phyloP scores from a whole-genome alignment of 2,329 filamentous ascomycete genomes.

The Fusarium piperis region DNA sequence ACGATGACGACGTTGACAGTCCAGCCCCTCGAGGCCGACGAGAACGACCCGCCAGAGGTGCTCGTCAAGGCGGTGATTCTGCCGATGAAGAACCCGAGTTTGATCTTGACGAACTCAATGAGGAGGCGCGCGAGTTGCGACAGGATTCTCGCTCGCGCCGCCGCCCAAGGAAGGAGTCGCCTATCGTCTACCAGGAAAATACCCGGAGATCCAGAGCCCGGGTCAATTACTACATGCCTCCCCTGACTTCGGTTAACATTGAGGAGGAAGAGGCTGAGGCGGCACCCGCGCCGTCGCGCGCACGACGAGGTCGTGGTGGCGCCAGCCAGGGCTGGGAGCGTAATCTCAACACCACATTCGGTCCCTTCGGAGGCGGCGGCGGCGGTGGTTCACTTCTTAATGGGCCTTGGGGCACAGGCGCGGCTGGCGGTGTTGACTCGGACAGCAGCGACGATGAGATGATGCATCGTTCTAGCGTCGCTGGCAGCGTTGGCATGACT shows the following conservation, averaged over 20 bases:
- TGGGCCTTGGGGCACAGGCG: conserved; percentile 78
- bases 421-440: conserved; percentile 84
- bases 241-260: conserved; percentile 68
- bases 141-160: conserved; percentile 64
- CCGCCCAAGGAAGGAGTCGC: conserved; percentile 60
- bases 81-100: conserved; percentile 67
- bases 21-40: conserved; percentile 61
- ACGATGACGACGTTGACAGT: conserved; percentile 58
- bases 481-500: conserved; percentile 71
- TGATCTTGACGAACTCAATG: conserved; percentile 71
- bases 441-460: conserved; percentile 97
- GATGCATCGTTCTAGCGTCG: conserved; percentile 65
- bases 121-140: conserved; percentile 71
- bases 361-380: conserved; percentile 89
- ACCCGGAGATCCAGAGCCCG: conserved; percentile 64
- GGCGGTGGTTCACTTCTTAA: conserved; percentile 76
- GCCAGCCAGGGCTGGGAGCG: conserved; percentile 75
- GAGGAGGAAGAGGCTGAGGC: conserved; percentile 80
- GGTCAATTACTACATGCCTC: conserved; percentile 88
- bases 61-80: conserved; percentile 62
- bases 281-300: conserved; percentile 74
- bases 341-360: conserved; percentile 86
- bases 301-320: conserved; percentile 70
- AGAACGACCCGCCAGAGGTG: conserved; percentile 56
- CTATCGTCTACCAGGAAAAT: conserved; percentile 68